A percentile compares a stretch with the other conserved stretches of the same genome.
Conservation (phyloP, 2,329 filamentous ascomycete species). For the Penicillium sumatraense region DNA sequence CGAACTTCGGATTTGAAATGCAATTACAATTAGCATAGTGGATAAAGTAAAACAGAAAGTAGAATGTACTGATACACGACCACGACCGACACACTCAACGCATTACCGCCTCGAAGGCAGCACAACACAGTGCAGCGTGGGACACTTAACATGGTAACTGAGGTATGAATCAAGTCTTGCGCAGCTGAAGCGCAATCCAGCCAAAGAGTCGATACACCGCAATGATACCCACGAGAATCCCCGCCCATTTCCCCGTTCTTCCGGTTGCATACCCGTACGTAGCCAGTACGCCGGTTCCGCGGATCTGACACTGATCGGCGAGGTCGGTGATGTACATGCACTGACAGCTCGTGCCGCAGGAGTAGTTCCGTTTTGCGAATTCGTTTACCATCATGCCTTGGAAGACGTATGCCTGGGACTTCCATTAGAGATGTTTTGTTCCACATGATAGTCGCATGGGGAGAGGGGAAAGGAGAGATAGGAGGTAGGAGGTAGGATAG, state of each 20-base stretch:
- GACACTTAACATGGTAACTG: no score
- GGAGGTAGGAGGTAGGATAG: no score
- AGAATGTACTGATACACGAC: background rate
- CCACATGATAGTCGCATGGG: no score
- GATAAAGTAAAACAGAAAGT: background rate
- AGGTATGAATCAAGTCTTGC: slow-evolving; percentile 3
- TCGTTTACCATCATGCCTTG: slow-evolving; percentile 94
- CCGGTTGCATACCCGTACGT: slow-evolving; percentile 71
- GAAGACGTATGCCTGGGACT: slow-evolving; percentile 70
- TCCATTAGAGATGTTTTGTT: no score
- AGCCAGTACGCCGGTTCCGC: slow-evolving; percentile 70
- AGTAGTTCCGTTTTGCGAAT: slow-evolving; percentile 68
- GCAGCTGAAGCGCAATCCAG: slow-evolving; percentile 60
- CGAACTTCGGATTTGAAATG: no score
- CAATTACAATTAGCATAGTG: no score
- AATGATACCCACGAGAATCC: slow-evolving; percentile 78
- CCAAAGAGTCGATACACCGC: slow-evolving; percentile 72
- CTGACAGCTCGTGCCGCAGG: slow-evolving; percentile 62
- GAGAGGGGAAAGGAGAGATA: no score
- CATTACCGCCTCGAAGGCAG: slow-evolving; percentile 1
- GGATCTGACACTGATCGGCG: slow-evolving; percentile 68
- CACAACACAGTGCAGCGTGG: no score
- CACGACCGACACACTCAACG: background rate
- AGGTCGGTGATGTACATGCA: slow-evolving; percentile 74
- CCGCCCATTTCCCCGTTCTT: slow-evolving; percentile 70